Conservation (phyloP, 2,329 filamentous ascomycete species). For the Colletotrichum ledebouriae region DNA sequence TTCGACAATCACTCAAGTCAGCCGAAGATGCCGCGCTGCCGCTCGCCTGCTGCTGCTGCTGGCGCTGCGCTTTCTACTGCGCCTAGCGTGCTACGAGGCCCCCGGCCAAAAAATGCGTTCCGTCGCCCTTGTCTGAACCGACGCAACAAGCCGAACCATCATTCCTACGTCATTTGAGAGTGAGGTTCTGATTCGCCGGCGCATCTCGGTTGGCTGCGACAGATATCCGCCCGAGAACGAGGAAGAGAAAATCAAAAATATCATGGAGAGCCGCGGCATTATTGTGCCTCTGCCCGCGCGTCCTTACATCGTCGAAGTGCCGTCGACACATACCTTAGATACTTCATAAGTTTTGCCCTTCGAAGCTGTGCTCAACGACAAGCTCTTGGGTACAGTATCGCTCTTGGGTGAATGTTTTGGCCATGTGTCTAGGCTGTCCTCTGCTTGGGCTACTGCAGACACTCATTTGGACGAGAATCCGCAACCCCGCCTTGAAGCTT, state of each 20-base stretch:
- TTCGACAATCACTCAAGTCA: background rate
- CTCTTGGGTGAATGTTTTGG: slow-evolving; percentile 25
- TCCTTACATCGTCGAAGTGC: slow-evolving; percentile 7
- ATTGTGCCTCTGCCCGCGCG: slow-evolving; percentile 10
- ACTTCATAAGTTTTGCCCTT: background rate
- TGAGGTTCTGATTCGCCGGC: slow-evolving; percentile 22
- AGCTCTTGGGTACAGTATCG: slow-evolving; percentile 2
- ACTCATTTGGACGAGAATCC: no score
- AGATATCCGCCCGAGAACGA: slow-evolving; percentile 23
- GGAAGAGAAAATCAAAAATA: background rate
- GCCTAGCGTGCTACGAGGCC: slow-evolving; percentile 22
- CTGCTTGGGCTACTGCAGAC: background rate
- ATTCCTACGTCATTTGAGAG: slow-evolving; percentile 32
- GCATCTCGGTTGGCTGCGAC: slow-evolving; percentile 22
- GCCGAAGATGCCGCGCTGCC: slow-evolving; percentile 35
- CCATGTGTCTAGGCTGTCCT: slow-evolving; percentile 24
- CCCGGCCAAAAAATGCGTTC: slow-evolving; percentile 19
- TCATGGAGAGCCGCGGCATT: background rate
- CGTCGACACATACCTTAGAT: background rate
- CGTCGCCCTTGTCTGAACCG: slow-evolving; percentile 30
- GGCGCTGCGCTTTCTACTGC: slow-evolving; percentile 9
- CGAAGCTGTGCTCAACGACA: slow-evolving; percentile 18
- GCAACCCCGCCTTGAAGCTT: no score
- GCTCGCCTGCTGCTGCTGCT: background rate
- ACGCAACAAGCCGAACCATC: slow-evolving; percentile 35